These are phyloP conservation scores for Oryza glaberrima DNA, from an alignment of 176 grass and related monocot species.

Conservation along the genomic window DNA sequence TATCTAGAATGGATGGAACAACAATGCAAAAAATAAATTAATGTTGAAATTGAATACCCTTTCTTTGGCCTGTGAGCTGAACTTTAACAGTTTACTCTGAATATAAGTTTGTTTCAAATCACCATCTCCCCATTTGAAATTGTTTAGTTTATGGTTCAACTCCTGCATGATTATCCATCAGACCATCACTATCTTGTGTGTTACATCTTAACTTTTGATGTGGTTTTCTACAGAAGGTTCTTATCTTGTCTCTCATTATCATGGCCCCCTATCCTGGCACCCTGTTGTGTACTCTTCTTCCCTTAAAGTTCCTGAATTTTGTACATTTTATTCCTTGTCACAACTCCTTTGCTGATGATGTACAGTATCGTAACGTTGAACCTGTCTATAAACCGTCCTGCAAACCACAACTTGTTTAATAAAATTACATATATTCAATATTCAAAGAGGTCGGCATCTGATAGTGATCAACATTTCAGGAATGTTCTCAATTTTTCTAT, in stretches of 20 bases:
- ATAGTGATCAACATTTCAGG: background rate
- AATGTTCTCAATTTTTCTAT: slow-evolving; percentile 6
- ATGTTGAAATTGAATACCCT: background rate
- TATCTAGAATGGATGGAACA: background rate
- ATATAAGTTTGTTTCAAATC: background rate
- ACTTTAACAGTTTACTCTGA: background rate
- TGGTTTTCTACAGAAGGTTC: slow-evolving; percentile 33
- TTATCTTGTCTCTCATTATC: slow-evolving; percentile 1
- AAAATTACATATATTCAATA: background rate
- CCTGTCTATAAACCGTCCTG: background rate
- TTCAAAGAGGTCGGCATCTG: background rate
- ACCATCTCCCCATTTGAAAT: background rate
- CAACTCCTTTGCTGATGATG: background rate
- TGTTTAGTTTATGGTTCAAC: background rate
- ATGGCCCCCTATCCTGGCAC: background rate
- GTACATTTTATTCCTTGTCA: slow-evolving; percentile 11
- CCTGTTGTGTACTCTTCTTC: background rate
- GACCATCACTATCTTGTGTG: slow-evolving; percentile 13
- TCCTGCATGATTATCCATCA: background rate
- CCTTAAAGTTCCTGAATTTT: background rate
- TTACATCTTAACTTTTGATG: slow-evolving; percentile 24
- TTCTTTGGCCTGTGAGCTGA: background rate
- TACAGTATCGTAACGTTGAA: slow-evolving; percentile 1
- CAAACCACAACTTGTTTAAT: background rate
- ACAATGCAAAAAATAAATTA: background rate